Evolutionary conservation across 768 basidiomycete species (phyloP).

Genomic region (Psilocybe cyanescens): DNA sequence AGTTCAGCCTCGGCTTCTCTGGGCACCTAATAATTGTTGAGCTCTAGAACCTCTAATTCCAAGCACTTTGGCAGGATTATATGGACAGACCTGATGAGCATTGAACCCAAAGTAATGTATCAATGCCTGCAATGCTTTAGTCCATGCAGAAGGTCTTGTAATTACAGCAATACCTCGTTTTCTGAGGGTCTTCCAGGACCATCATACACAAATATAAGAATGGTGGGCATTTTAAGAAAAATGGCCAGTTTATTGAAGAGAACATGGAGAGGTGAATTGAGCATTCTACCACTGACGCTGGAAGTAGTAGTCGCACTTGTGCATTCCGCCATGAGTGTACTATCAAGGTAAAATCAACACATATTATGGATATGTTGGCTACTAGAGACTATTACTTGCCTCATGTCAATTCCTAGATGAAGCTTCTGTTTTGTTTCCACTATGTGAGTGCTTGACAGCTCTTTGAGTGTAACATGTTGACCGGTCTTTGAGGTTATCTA

Average conservation of each 20-base stretch:
- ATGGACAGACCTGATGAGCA: conserved; percentile 7
- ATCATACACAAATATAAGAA: conserved; percentile 18
- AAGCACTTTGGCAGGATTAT: too few species aligned
- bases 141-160: neutral
- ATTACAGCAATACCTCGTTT: conserved; percentile 12
- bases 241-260: conserved; percentile 10
- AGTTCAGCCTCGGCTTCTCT: conserved; percentile 24
- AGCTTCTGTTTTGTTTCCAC: too few species aligned
- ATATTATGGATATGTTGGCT: too few species aligned
- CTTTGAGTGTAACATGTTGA: neutral
- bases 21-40: conserved; percentile 15
- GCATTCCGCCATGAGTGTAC: conserved; percentile 12
- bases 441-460: too few species aligned
- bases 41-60: too few species aligned
- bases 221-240: neutral
- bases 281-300: neutral
- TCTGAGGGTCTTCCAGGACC: conserved; percentile 3
- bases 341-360: neutral
- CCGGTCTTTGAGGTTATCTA: neutral
- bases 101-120: conserved; percentile 10
- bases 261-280: neutral
- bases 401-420: neutral
- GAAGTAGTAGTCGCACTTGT: neutral
- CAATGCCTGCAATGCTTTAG: conserved; percentile 1
- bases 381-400: neutral